Evolutionary conservation across 2,329 filamentous ascomycete species (phyloP).

Genomic region (Colletotrichum salicis): DNA sequence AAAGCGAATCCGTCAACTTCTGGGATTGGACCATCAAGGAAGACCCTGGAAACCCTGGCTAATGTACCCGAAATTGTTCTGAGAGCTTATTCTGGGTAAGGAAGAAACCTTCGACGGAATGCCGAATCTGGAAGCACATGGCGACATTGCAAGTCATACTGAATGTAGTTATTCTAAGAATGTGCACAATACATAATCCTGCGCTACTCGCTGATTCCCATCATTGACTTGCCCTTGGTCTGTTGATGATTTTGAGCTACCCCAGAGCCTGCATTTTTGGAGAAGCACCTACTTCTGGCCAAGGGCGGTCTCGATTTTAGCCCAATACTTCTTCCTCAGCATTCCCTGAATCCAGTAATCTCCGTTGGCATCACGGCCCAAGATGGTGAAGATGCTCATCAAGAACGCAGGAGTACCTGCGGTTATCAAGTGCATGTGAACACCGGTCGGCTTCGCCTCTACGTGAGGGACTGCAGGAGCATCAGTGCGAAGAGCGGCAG

Average conservation of each 20-base stretch:
- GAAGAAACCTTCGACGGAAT: too few relatives aligned
- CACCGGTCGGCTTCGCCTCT: neutral
- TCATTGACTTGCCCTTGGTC: too few relatives aligned
- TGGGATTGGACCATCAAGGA: neutral
- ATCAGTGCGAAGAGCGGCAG: neutral
- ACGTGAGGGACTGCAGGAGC: neutral
- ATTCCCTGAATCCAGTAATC: constrained; percentile 4
- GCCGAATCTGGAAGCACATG: too few relatives aligned
- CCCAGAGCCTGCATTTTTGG: too few relatives aligned
- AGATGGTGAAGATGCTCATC: constrained; percentile 3
- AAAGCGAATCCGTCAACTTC: neutral
- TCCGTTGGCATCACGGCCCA: constrained; percentile 6
- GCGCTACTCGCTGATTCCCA: too few relatives aligned
- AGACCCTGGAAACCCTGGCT: too few relatives aligned
- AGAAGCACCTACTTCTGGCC: neutral
- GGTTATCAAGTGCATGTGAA: constrained; percentile 6
- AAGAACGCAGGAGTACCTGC: neutral
- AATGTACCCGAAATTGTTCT: too few relatives aligned
- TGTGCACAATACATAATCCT: too few relatives aligned
- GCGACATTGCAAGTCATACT: too few relatives aligned
- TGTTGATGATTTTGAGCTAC: too few relatives aligned
- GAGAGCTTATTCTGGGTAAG: too few relatives aligned
- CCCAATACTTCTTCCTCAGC: neutral
- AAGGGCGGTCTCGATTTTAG: neutral
- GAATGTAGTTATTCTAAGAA: too few relatives aligned